Percentiles rank a stretch among this genome's conserved stretches.
These are phyloP conservation scores for Boletus rubroflammeus DNA, from an alignment of 768 basidiomycete genomes.

Conservation along the genomic window DNA sequence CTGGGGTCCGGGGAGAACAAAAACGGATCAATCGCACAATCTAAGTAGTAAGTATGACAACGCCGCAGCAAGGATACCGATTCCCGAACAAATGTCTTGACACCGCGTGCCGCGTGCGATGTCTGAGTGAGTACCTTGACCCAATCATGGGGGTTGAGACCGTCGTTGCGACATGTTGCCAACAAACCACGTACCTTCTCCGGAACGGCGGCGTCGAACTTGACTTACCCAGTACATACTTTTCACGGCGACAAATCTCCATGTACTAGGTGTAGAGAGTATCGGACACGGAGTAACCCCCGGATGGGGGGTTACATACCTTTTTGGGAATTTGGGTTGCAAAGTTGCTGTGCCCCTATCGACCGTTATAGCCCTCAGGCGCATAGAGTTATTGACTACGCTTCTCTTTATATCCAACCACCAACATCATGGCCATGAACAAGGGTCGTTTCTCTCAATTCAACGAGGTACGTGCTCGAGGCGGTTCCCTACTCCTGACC, in stretches of 20 bases:
- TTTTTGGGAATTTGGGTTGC: neutral
- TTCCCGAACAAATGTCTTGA: neutral
- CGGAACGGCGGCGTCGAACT: neutral
- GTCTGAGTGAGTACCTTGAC: neutral
- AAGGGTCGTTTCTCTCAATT: slow-evolving; percentile 21
- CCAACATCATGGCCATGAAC: neutral
- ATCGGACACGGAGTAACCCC: neutral
- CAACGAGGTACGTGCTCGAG: slow-evolving; percentile 20
- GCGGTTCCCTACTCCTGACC: neutral
- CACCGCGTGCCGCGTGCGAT: too few species aligned
- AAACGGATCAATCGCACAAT: neutral
- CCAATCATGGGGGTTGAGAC: neutral
- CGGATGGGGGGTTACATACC: neutral
- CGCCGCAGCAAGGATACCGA: neutral
- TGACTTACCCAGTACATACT: too few species aligned
- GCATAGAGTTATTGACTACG: neutral
- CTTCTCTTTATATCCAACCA: neutral
- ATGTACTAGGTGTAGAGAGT: neutral
- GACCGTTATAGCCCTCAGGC: neutral
- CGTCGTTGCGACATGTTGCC: neutral
- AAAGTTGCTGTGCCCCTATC: slow-evolving; percentile 3
- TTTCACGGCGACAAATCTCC: neutral
- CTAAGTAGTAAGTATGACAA: neutral
- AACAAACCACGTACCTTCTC: too few species aligned
- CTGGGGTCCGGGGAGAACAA: too few species aligned